Evolutionary conservation across 176 grass and related monocot species (phyloP), one percentile per base, ranked within the genome.

Genomic region (Thinopyrum elongatum): DNA sequence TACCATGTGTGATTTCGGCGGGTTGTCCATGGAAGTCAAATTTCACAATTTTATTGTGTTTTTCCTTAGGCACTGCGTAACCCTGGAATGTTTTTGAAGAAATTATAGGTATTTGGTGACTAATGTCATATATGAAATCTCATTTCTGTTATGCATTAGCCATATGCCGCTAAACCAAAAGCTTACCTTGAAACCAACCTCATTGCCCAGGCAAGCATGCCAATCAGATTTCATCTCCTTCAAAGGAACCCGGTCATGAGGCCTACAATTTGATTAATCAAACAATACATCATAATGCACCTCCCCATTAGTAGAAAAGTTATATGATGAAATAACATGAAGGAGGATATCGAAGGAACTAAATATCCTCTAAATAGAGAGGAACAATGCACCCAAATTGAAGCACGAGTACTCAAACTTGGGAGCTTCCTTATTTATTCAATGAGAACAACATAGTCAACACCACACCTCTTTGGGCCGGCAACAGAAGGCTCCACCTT

Each of bases 191-290:
- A 94, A 95, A 36, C 95, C 95, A 75, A 92, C 88, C 82, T 88
- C 92, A 74, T 90, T 98, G 39, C 90, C 91, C 49, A 98, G 70
- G 87, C 91, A 94, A 78, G 83, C 59, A 90, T 94, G 89, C 93
- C 93, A 95, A 76, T 98, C 93, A 84, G 90, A 83, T 93, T 95
- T 98, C 95, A 98, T 98, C 63, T 92, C 93, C 86, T 92, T 98
- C 86, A 98, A 58, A 59, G 84, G 83, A 46, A 98, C 95, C 83
- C 93, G 91, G 59, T 98, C 95, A 91, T 95, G 95, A 89, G 95
- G 95, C 84, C 95, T 98, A n/a, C 66, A 87, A 28, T 12, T 85
- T 78, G 17, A 78, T 35, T 53, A 70, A 66, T n/a, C 72, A 72
- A 72, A 83, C 7, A 47, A 81, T 46, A 60, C 23, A 28, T 22